These are phyloP conservation scores for Solanum piurae DNA, from an alignment of 257 asterid species.

Conservation along the genomic window DNA sequence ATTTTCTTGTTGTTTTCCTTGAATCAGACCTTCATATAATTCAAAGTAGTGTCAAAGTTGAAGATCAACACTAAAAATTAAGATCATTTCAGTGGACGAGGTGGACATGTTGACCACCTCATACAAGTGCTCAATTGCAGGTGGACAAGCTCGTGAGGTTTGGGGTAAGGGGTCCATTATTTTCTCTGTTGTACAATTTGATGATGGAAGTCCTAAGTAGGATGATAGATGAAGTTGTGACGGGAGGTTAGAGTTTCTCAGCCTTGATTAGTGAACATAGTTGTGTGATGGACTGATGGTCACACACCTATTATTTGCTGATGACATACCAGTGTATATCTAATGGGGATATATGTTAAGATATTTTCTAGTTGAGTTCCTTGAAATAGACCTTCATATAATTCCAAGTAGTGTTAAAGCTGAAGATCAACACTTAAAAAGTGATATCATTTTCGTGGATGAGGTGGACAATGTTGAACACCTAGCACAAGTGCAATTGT, in stretches of 20 bases:
- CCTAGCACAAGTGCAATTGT: not conserved
- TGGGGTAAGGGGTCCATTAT: not conserved
- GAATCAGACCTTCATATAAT: not conserved
- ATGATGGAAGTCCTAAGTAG: not conserved
- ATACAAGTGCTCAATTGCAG: not conserved
- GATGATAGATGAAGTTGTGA: not conserved
- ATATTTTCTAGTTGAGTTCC: not conserved
- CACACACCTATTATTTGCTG: not conserved
- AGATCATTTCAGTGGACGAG: not conserved
- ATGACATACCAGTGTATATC: not conserved
- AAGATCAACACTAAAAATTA: not conserved
- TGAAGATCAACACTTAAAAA: not conserved
- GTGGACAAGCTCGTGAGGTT: not conserved
- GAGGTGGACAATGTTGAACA: not conserved
- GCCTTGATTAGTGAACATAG: not conserved
- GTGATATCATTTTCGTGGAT: not conserved
- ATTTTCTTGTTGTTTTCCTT: not conserved
- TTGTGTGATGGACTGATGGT: not conserved
- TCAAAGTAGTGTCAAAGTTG: not conserved
- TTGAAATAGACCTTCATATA: not conserved
- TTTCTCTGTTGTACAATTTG: not conserved
- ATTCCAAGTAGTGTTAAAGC: not conserved
- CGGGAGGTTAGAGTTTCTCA: not conserved
- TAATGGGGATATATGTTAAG: not conserved
- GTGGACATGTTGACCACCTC: not conserved